Conservation (phyloP, 2,329 filamentous ascomycete species). For the Cordyceps cateniannulata region DNA sequence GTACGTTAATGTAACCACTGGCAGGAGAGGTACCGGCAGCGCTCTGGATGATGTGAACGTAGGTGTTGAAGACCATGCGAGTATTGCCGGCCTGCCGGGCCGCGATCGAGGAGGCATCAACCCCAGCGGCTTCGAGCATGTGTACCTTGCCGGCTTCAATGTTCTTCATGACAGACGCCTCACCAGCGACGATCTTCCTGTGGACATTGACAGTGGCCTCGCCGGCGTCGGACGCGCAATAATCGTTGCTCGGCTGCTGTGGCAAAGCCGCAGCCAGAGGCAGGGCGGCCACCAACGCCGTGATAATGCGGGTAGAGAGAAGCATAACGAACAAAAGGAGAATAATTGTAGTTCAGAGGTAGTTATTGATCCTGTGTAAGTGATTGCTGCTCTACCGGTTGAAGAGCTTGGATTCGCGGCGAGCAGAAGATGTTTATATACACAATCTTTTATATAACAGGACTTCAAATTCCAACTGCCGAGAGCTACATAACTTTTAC, state of each 20-base stretch:
- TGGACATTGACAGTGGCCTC: not conserved
- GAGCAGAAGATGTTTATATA: not conserved
- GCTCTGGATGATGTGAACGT: slow-evolving; percentile 1
- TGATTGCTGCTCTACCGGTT: not conserved
- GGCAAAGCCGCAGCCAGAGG: not conserved
- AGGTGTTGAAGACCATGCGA: not conserved
- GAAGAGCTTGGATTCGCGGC: no score
- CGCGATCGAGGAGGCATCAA: not conserved
- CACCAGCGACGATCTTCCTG: not conserved
- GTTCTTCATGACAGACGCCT: not conserved
- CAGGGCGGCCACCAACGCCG: not conserved
- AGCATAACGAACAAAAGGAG: not conserved
- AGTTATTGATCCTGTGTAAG: not conserved
- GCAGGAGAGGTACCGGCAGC: not conserved
- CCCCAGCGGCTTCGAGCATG: not conserved
- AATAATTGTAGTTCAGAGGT: not conserved
- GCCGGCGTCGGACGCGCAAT: not conserved
- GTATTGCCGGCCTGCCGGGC: not conserved
- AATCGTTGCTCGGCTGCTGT: not conserved
- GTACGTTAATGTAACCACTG: not conserved
- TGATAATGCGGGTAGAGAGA: not conserved
- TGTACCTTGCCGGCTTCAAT: not conserved
- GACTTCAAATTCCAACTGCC: not conserved
- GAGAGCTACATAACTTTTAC: not conserved
- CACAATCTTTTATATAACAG: not conserved